Conservation (phyloP, 352 stramenopile genomes). For the Phytophthora tubulina region DNA sequence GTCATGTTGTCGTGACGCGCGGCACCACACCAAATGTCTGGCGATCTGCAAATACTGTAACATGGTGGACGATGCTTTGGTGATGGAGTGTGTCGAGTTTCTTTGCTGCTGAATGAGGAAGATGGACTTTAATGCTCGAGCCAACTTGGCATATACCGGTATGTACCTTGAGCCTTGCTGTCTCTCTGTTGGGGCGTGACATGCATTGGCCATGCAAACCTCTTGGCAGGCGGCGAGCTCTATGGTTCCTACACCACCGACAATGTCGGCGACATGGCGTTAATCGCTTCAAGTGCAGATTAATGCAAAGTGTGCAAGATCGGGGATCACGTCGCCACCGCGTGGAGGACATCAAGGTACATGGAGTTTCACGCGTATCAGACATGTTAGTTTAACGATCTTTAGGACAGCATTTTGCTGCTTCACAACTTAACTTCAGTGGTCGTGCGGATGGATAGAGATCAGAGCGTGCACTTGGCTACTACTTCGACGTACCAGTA, state of each 20-base stretch:
- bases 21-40: neutral
- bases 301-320: conserved; percentile 11
- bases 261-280: neutral
- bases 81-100: neutral
- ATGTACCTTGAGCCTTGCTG: neutral
- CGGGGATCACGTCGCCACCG: neutral
- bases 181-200: conserved; percentile 7
- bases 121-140: conserved; percentile 1
- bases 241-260: neutral
- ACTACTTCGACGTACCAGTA: no score
- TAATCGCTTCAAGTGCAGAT: conserved; percentile 10
- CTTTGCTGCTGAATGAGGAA: conserved; percentile 17
- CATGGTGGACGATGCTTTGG: neutral
- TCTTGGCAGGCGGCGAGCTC: neutral
- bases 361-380: no score
- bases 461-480: no score
- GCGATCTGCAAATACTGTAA: neutral
- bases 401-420: no score
- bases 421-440: neutral
- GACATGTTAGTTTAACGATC: no score
- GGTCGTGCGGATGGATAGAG: neutral
- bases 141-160: no score
- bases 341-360: no score
- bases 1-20: neutral
- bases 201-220: neutral